Base-by-base conservation (phyloP, 2,329 filamentous ascomycete genomes). In the Lachnellula occidentalis region DNA sequence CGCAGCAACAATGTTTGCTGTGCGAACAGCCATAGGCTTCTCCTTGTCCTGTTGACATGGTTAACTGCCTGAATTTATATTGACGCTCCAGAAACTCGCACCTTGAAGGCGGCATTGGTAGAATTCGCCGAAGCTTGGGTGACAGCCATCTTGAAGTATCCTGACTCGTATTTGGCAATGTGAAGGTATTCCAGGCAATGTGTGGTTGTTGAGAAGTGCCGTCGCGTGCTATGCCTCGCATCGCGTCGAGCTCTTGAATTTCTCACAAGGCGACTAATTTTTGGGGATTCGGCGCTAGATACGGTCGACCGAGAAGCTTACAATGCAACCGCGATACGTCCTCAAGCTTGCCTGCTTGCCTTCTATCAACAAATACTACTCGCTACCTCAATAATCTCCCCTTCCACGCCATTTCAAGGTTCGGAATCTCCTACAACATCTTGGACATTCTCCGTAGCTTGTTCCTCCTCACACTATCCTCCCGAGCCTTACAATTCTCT, bases 21-120 rank as follows among this genome's bases (percentile, higher is more conserved):
- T 92, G 66, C 94, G 88, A 63, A 99, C 94, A 63, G 94, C 94
- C 79, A 94, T 87, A 65, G 94, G 94, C 90, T 99, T 99, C 79
- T 96, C 94, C 84, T 96, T 99, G 71, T 86, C 82, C 83, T 86
- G 64, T 49, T 64, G 50, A 62, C 49, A 45, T 34, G 14, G 53
- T 69, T 65, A 68, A 63, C 58, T 59, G 54, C 54, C 47, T 53
- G 39, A 59, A 58, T 42, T 51, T 45, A 48, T 48, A 60, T 56
- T 55, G 45, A 55, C 59, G 55, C 54, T 62, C 43, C 43, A 50
- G 54, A 41, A 57, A 46, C 24, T 31, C 69, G 53, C 67, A 84
- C 82, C 74, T 83, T 86, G 78, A 88, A 88, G 61, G 83, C 78
- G 71, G 77, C 79, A 75, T 85, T 86, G 71, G 76, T 76, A 65